These are phyloP conservation scores for Diplodia corticola DNA, from an alignment of 2,329 filamentous ascomycete species.

Conservation along the genomic window DNA sequence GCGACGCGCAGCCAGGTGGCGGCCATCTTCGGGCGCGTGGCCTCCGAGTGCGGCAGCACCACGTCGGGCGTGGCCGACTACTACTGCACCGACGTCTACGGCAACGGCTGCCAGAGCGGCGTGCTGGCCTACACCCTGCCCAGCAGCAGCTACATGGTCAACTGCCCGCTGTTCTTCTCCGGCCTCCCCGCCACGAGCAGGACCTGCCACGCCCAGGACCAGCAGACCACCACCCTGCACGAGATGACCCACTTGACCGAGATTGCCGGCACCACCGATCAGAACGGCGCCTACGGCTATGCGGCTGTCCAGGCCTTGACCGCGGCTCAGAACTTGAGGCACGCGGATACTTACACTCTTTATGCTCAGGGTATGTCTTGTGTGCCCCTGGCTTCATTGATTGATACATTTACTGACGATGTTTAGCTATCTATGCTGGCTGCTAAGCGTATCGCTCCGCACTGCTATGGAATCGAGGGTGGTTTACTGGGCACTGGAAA, in stretches of 20 bases:
- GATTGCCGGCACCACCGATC: slow-evolving; percentile 54
- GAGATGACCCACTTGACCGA: slow-evolving; percentile 64
- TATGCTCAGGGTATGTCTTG: slow-evolving; percentile 50
- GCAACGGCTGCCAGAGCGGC: slow-evolving; percentile 37
- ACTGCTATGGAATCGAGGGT: background rate
- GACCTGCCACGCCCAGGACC: slow-evolving; percentile 64
- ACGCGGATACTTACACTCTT: slow-evolving; percentile 64
- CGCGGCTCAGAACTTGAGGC: slow-evolving; percentile 55
- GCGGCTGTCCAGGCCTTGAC: slow-evolving; percentile 47
- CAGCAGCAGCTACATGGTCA: slow-evolving; percentile 56
- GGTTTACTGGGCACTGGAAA: background rate
- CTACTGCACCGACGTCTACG: slow-evolving; percentile 61
- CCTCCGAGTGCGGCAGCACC: slow-evolving; percentile 56
- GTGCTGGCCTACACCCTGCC: slow-evolving; percentile 66
- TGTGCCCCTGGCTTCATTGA: background rate
- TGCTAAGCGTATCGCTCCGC: slow-evolving; percentile 35
- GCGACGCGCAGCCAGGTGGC: slow-evolving; percentile 50
- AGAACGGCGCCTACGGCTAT: slow-evolving; percentile 51
- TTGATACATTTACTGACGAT: slow-evolving; percentile 26
- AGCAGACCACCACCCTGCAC: slow-evolving; percentile 65
- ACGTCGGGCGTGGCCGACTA: slow-evolving; percentile 52
- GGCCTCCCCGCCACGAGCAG: slow-evolving; percentile 51
- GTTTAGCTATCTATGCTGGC: slow-evolving; percentile 39
- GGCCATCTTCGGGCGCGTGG: slow-evolving; percentile 46
- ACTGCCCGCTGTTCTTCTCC: slow-evolving; percentile 63